These are phyloP conservation scores for Cucurbita moschata DNA, from an alignment of 306 rosid genomes.

Conservation along the genomic window DNA sequence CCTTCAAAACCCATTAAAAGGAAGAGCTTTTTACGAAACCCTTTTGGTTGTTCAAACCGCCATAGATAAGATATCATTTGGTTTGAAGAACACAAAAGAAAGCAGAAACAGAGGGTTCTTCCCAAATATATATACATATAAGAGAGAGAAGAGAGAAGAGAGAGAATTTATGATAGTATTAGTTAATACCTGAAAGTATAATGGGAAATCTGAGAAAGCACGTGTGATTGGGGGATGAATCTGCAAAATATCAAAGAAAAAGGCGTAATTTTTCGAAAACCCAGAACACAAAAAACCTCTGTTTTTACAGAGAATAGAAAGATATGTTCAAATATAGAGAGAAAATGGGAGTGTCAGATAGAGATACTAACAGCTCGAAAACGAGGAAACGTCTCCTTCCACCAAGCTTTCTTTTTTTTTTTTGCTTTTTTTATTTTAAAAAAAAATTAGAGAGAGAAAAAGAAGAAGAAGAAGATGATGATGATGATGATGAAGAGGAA, in stretches of 20 bases:
- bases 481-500: conserved; percentile 8
- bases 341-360: neutral
- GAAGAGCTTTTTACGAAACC: neutral
- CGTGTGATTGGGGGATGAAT: conserved; percentile 53
- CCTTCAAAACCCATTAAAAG: neutral
- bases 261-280: conserved; percentile 16
- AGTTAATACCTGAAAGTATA: conserved; percentile 43
- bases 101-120: neutral
- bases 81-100: neutral
- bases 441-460: neutral
- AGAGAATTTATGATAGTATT: conserved; percentile 18
- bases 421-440: no score
- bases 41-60: neutral
- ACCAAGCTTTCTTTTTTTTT: no score
- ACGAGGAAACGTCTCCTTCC: no score
- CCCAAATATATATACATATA: neutral
- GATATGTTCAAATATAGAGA: no score
- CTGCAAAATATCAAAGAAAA: conserved; percentile 26
- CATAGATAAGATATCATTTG: neutral
- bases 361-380: neutral
- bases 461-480: neutral
- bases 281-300: conserved; percentile 13
- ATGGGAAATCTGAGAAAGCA: conserved; percentile 60
- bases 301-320: conserved; percentile 1
- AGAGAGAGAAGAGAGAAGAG: neutral